A percentile compares a stretch with the other conserved stretches of the same genome.
Conservation (phyloP, 495 filamentous ascomycete genomes). For the Neurospora sublineolata region DNA sequence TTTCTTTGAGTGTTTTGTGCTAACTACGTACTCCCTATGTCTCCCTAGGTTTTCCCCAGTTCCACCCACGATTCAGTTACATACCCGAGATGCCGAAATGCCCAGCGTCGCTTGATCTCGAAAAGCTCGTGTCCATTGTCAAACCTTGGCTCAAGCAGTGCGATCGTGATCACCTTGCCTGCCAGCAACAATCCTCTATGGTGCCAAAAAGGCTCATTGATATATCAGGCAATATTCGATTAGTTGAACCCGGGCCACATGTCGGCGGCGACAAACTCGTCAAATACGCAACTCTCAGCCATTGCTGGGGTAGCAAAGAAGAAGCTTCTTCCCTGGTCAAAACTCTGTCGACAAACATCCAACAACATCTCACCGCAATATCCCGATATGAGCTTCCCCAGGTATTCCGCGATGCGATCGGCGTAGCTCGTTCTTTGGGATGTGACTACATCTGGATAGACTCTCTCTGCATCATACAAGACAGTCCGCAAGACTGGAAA, state of each 20-base stretch:
- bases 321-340: not conserved
- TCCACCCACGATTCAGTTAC: not conserved
- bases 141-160: not conserved
- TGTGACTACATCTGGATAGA: not conserved
- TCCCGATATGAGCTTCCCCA: not conserved
- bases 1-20: not conserved
- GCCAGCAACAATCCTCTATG: not conserved
- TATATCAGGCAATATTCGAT: not conserved
- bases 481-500: not conserved
- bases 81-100: not conserved
- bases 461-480: not conserved
- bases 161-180: not conserved
- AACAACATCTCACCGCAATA: not conserved
- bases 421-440: not conserved
- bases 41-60: not conserved
- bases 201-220: not conserved
- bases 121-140: not conserved
- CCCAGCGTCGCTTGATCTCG: not conserved
- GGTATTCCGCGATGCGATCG: not conserved
- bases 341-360: not conserved
- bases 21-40: not conserved
- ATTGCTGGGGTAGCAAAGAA: not conserved
- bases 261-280: not conserved
- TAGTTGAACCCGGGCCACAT: not conserved
- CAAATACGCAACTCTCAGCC: slow-evolving; percentile 2